Evolutionary conservation across 108 stramenopile genomes (phyloP).

Genomic region (Fistulifera solaris): DNA sequence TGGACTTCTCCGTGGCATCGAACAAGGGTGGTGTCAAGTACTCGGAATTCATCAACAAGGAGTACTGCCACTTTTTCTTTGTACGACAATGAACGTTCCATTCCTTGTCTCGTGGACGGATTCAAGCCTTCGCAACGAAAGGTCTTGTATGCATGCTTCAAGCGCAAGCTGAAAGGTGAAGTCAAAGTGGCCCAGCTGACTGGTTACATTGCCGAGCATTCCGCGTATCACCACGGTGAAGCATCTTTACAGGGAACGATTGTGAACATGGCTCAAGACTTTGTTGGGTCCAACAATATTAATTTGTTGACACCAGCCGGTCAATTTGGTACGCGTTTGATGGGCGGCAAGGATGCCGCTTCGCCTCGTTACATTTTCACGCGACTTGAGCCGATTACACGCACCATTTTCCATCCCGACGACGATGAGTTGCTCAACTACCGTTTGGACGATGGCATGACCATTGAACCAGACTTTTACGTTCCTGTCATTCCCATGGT

Average conservation of each 20-base stretch:
- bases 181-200: slow-evolving; percentile 95
- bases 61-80: slow-evolving; percentile 94
- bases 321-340: slow-evolving; percentile 87
- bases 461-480: slow-evolving; percentile 95
- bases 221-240: slow-evolving; percentile 99
- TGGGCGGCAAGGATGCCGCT: slow-evolving; percentile 86
- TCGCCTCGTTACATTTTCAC: slow-evolving; percentile 94
- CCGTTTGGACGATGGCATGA: slow-evolving; percentile 93
- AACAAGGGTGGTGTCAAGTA: slow-evolving; percentile 62
- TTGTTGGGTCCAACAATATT: slow-evolving; percentile 89
- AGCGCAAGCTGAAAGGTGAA: slow-evolving; percentile 94
- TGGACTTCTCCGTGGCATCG: slow-evolving; percentile 75
- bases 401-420: slow-evolving; percentile 94
- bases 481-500: slow-evolving; percentile 90
- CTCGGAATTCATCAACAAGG: slow-evolving; percentile 93
- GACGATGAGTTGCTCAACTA: slow-evolving; percentile 93
- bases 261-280: slow-evolving; percentile 92
- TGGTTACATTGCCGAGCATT: slow-evolving; percentile 91
- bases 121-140: slow-evolving; percentile 99
- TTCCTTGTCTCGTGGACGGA: slow-evolving; percentile 94
- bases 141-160: slow-evolving; percentile 97
- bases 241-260: slow-evolving; percentile 90
- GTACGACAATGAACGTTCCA: slow-evolving; percentile 89
- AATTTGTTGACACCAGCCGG: slow-evolving; percentile 82
- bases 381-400: slow-evolving; percentile 87